Conservation (phyloP, 352 stramenopile genomes). For the Hyaloperonospora arabidopsidis region DNA sequence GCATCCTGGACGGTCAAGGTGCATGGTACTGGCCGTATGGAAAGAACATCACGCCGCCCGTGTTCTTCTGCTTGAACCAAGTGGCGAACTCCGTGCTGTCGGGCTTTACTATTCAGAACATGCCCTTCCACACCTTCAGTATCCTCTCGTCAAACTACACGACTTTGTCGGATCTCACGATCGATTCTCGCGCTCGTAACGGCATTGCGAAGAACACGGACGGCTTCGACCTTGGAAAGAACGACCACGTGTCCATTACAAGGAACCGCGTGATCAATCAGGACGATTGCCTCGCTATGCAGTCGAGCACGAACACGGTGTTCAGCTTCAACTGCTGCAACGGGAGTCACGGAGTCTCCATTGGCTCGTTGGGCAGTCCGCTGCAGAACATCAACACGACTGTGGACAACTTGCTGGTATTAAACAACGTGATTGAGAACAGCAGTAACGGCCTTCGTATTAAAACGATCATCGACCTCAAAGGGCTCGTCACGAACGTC, state of each 20-base stretch:
- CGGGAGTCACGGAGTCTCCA: conserved; percentile 21
- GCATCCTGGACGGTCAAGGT: conserved; percentile 33
- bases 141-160: conserved; percentile 21
- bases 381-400: conserved; percentile 14
- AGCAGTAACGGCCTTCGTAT: conserved; percentile 17
- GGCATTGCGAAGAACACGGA: conserved; percentile 17
- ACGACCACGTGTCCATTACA: conserved; percentile 22
- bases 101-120: conserved; percentile 34
- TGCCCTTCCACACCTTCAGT: conserved; percentile 20
- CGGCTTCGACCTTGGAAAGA: conserved; percentile 24
- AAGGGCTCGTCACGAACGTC: conserved; percentile 11
- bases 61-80: conserved; percentile 28
- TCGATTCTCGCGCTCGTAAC: conserved; percentile 14
- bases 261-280: conserved; percentile 31
- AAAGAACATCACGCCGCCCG: conserved; percentile 18
- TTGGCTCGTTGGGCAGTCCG: conserved; percentile 15
- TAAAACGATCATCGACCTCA: conserved; percentile 2
- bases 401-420: conserved; percentile 11
- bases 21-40: conserved; percentile 35
- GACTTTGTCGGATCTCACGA: conserved; percentile 16
- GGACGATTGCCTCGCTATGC: conserved; percentile 19
- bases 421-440: conserved; percentile 21
- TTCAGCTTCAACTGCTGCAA: conserved; percentile 18
- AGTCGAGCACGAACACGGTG: conserved; percentile 15
- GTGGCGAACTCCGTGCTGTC: conserved; percentile 18